Conservation (phyloP, 768 basidiomycete species). For the Termitomyces sp. region DNA sequence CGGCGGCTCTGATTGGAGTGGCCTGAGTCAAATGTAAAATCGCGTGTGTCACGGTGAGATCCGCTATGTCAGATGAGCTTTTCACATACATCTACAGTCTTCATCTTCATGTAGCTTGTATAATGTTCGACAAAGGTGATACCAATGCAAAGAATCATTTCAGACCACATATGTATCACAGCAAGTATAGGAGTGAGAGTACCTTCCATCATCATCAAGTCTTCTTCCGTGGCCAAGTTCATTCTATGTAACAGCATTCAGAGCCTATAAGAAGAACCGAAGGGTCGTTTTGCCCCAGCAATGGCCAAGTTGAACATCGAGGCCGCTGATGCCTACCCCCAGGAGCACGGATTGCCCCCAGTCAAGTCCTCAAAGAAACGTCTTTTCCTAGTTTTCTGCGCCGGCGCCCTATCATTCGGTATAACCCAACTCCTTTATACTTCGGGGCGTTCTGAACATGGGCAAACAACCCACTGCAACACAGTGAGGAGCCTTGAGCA, state of each 20-base stretch:
- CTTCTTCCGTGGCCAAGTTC: not conserved
- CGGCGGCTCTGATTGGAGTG: no score
- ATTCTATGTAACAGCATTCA: not conserved
- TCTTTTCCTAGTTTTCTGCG: not conserved
- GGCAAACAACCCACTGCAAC: not conserved
- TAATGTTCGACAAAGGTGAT: no score
- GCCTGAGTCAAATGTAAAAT: no score
- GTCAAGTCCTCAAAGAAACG: not conserved
- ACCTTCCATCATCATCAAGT: not conserved
- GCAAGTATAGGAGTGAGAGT: no score
- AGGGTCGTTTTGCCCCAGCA: not conserved
- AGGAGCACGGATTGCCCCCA: not conserved
- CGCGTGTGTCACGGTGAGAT: no score
- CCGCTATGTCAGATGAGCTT: no score
- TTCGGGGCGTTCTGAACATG: not conserved
- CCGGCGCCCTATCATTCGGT: not conserved
- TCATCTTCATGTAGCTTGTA: no score
- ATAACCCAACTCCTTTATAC: not conserved
- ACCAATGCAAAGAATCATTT: no score
- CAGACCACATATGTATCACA: no score
- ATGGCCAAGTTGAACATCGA: not conserved
- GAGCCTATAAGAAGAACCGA: not conserved
- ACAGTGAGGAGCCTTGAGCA: conserved; percentile 7
- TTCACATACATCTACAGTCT: no score
- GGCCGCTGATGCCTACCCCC: not conserved